Conservation (phyloP, 1,139 yeast species). For the Magnusiomyces clavatus region DNA sequence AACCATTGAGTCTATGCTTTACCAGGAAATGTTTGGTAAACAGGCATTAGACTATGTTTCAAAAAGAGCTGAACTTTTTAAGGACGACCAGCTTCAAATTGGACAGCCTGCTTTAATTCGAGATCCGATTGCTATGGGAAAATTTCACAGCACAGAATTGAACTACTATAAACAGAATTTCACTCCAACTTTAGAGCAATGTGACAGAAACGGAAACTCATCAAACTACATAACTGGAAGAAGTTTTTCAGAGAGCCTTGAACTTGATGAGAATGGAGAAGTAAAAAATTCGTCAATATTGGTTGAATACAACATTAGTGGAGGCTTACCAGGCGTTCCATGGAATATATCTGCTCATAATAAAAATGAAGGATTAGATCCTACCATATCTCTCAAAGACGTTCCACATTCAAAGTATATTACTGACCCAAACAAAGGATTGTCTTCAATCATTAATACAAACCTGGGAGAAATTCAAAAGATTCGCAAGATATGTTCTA, state of each 20-base stretch:
- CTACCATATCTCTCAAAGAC: constrained; percentile 19
- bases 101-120: constrained; percentile 57
- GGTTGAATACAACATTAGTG: constrained; percentile 75
- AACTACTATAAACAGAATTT: constrained; percentile 8
- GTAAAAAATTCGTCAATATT: constrained; percentile 29
- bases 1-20: constrained; percentile 64
- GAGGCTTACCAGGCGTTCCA: constrained; percentile 65
- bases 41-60: constrained; percentile 70
- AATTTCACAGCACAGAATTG: constrained; percentile 28
- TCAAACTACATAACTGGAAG: constrained; percentile 3
- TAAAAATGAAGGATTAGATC: constrained; percentile 36
- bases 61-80: constrained; percentile 60
- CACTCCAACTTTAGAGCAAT: constrained; percentile 9
- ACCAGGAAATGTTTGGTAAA: constrained; percentile 76
- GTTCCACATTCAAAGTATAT: constrained; percentile 17
- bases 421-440: constrained; percentile 13
- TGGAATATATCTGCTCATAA: constrained; percentile 37
- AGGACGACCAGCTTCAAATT: constrained; percentile 46
- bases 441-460: constrained; percentile 51
- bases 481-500: constrained; percentile 79
- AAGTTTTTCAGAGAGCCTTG: constrained; percentile 32
- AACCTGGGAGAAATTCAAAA: constrained; percentile 80
- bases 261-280: constrained; percentile 52
- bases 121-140: constrained; percentile 26
- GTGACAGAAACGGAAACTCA: constrained; percentile 1